These are phyloP conservation scores for Bruguiera hainesii DNA, from an alignment of 441 rosid species.

Conservation along the genomic window DNA sequence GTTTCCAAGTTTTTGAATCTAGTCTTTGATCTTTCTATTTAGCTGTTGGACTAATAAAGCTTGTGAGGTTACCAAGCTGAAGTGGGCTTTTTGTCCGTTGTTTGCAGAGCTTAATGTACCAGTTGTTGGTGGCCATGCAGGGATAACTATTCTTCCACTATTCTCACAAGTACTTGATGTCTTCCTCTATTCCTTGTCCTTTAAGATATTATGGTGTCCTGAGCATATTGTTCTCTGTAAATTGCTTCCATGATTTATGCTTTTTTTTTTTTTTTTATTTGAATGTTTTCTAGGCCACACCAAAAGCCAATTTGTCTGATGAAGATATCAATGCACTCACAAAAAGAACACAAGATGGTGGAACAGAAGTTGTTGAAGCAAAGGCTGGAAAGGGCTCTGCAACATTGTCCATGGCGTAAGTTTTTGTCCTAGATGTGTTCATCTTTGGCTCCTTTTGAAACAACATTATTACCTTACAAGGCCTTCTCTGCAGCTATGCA, in stretches of 20 bases:
- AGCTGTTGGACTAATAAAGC: neutral
- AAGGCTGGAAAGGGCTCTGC: slow-evolving; percentile 99
- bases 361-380: slow-evolving; percentile 95
- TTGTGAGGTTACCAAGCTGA: neutral
- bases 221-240: neutral
- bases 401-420: slow-evolving; percentile 98
- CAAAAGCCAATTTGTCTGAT: slow-evolving; percentile 65
- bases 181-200: neutral
- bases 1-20: neutral
- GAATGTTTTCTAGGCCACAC: slow-evolving; percentile 58
- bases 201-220: neutral
- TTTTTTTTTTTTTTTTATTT: slow-evolving; percentile 19
- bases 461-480: neutral
- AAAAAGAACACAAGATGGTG: slow-evolving; percentile 96
- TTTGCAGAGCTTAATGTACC: slow-evolving; percentile 82
- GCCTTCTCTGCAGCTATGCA: slow-evolving; percentile 59
- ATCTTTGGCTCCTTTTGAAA: neutral
- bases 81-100: slow-evolving; percentile 5
- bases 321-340: slow-evolving; percentile 76
- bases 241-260: neutral
- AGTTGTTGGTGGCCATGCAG: slow-evolving; percentile 98
- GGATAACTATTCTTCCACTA: slow-evolving; percentile 89
- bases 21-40: neutral
- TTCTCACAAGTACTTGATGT: slow-evolving; percentile 59
- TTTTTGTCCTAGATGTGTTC: slow-evolving; percentile 7